phyloP scores from a whole-genome alignment of 139 green algal genomes.

The Chlamydomonas sphaeroides region DNA sequence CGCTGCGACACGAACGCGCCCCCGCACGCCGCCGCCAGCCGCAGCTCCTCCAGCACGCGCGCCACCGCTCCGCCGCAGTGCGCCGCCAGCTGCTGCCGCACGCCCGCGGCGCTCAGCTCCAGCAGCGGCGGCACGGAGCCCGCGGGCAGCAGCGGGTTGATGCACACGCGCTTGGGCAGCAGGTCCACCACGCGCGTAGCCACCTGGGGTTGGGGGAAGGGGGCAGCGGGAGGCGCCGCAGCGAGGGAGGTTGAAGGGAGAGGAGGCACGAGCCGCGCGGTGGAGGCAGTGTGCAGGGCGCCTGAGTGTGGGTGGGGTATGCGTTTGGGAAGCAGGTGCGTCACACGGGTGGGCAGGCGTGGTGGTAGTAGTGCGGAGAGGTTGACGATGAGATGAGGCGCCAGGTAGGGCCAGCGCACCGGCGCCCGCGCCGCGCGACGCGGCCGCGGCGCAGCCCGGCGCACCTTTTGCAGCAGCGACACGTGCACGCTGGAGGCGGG shows the following conservation, averaged over 20 bases:
- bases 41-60: constrained; percentile 35
- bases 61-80: constrained; percentile 25
- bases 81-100: constrained; percentile 18
- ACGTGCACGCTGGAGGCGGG: constrained; percentile 4
- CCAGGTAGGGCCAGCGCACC: no score
- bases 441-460: no score
- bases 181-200: constrained; percentile 16
- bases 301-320: no score
- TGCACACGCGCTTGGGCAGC: constrained; percentile 32
- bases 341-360: no score
- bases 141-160: constrained; percentile 35
- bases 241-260: no score
- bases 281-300: no score
- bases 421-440: no score
- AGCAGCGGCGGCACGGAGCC: constrained; percentile 35
- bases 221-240: not conserved
- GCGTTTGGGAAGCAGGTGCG: no score
- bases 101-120: constrained; percentile 13
- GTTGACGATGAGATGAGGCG: no score
- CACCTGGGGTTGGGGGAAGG: not conserved
- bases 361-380: no score
- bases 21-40: constrained; percentile 33
- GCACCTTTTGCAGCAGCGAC: constrained; percentile 34
- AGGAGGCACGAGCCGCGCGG: no score
- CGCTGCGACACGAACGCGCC: constrained; percentile 8